A percentile compares a stretch with the other conserved stretches of the same genome.
phyloP scores from a whole-genome alignment of 805 yeast genomes.

The Suhomyces prunicola region DNA sequence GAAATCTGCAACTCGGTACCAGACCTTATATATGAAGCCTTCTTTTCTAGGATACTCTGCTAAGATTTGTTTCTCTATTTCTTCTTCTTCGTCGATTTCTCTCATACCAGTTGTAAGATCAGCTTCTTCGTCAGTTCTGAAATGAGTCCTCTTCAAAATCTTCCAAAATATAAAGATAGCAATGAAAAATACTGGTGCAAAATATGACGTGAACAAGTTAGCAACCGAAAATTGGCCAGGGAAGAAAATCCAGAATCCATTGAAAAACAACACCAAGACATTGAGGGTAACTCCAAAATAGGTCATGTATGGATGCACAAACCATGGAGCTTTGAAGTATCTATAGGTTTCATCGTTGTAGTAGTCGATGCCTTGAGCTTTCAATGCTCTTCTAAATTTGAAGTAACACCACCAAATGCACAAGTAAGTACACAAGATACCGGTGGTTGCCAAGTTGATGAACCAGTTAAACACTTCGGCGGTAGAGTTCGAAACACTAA shows the following conservation, averaged over 20 bases:
- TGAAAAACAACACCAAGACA: slow-evolving; percentile 28
- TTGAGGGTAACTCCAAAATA: slow-evolving; percentile 34
- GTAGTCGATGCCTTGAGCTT: slow-evolving; percentile 38
- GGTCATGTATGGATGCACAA: slow-evolving; percentile 62
- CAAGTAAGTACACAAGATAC: slow-evolving; percentile 64
- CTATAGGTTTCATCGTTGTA: slow-evolving; percentile 19
- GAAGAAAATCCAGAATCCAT: slow-evolving; percentile 43
- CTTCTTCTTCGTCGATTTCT: slow-evolving; percentile 61
- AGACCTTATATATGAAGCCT: slow-evolving; percentile 21
- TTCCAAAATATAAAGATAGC: slow-evolving; percentile 53
- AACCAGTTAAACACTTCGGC: slow-evolving; percentile 70
- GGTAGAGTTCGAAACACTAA: slow-evolving; percentile 49
- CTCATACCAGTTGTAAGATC: slow-evolving; percentile 53
- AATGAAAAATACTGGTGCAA: slow-evolving; percentile 45
- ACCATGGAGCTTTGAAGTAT: slow-evolving; percentile 41
- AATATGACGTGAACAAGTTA: slow-evolving; percentile 35
- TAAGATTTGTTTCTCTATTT: slow-evolving; percentile 18
- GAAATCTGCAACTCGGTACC: slow-evolving; percentile 18
- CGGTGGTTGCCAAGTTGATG: slow-evolving; percentile 64
- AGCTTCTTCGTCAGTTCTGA: slow-evolving; percentile 44
- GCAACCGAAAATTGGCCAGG: slow-evolving; percentile 34
- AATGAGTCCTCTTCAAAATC: slow-evolving; percentile 45
- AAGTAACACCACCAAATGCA: slow-evolving; percentile 54
- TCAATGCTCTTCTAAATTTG: slow-evolving; percentile 27
- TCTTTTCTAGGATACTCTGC: slow-evolving; percentile 17